Percentiles rank a stretch among this genome's conserved stretches.
Evolutionary conservation across 495 filamentous ascomycete genomes (phyloP).

Genomic region (Margaritispora aquatica): DNA sequence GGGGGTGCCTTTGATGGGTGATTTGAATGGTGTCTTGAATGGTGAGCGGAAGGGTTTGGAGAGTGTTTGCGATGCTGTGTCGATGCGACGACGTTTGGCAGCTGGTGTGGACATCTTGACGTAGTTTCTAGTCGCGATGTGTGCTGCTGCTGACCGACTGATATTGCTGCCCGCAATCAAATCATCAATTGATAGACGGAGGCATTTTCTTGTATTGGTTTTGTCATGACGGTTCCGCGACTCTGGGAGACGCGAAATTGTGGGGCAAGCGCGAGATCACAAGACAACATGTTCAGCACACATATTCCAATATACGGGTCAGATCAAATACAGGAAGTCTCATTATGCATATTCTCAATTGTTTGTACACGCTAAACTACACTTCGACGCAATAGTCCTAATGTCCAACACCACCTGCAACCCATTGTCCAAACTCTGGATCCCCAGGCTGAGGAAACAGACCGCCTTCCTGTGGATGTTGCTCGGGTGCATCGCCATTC

Average conservation of each 20-base stretch:
- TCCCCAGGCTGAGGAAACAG: slow-evolving; percentile 68
- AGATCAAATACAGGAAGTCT: background rate
- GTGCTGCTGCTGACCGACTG: background rate
- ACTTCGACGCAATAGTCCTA: slow-evolving; percentile 29
- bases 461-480: slow-evolving; percentile 47
- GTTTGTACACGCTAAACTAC: slow-evolving; percentile 17
- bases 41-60: slow-evolving; percentile 66
- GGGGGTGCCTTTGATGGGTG: slow-evolving; percentile 41
- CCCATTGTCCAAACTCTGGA: slow-evolving; percentile 68
- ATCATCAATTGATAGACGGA: slow-evolving; percentile 10
- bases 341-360: background rate
- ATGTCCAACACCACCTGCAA: slow-evolving; percentile 70
- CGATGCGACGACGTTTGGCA: slow-evolving; percentile 52
- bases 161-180: slow-evolving; percentile 18
- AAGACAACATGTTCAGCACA: background rate
- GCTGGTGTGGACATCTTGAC: slow-evolving; percentile 23
- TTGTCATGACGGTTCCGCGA: background rate
- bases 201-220: slow-evolving; percentile 10
- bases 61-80: slow-evolving; percentile 42
- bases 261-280: background rate
- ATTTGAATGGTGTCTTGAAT: slow-evolving; percentile 58
- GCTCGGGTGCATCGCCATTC: slow-evolving; percentile 24
- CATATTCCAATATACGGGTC: background rate
- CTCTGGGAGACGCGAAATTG: background rate
- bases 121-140: too few relatives aligned